A percentile compares a stretch with the other conserved stretches of the same genome.
These are phyloP conservation scores for Noccaea bulbosa DNA, from an alignment of 345 rosid genomes.

Conservation along the genomic window DNA sequence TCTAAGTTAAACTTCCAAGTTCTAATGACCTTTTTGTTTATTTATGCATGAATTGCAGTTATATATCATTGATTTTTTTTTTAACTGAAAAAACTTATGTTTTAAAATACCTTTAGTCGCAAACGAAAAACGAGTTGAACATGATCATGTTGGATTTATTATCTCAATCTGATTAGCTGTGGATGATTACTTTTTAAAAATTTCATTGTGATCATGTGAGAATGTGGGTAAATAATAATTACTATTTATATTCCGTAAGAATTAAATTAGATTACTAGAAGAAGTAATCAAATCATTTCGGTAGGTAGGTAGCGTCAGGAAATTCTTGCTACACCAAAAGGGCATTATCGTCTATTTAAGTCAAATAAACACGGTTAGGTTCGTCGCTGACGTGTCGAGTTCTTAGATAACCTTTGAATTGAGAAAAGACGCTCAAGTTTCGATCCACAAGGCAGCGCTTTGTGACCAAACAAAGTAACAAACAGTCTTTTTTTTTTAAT, in stretches of 20 bases:
- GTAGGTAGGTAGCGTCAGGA: constrained; percentile 34
- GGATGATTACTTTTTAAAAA: not conserved
- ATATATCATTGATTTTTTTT: not conserved
- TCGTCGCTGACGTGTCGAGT: constrained; percentile 42
- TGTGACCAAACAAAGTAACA: constrained; percentile 42
- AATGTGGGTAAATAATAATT: constrained; percentile 27
- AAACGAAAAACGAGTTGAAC: constrained; percentile 30
- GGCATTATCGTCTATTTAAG: constrained; percentile 17
- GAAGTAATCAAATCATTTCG: constrained; percentile 23
- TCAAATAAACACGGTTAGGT: constrained; percentile 41
- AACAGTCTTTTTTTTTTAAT: no score
- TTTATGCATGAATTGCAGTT: constrained; percentile 1
- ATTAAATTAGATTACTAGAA: not conserved
- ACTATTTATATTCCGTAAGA: constrained; percentile 1
- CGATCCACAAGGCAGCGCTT: constrained; percentile 44
- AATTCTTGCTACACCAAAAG: constrained; percentile 4
- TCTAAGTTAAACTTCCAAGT: not conserved
- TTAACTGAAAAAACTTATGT: not conserved
- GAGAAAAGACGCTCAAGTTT: constrained; percentile 25
- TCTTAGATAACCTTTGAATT: constrained; percentile 33
- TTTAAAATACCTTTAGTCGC: constrained; percentile 13
- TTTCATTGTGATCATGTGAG: constrained; percentile 33
- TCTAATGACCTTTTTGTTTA: not conserved
- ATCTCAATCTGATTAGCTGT: constrained; percentile 18
- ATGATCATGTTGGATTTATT: constrained; percentile 23